Conservation (phyloP, 352 stramenopile species). For the Thraustochytrium sp. region DNA sequence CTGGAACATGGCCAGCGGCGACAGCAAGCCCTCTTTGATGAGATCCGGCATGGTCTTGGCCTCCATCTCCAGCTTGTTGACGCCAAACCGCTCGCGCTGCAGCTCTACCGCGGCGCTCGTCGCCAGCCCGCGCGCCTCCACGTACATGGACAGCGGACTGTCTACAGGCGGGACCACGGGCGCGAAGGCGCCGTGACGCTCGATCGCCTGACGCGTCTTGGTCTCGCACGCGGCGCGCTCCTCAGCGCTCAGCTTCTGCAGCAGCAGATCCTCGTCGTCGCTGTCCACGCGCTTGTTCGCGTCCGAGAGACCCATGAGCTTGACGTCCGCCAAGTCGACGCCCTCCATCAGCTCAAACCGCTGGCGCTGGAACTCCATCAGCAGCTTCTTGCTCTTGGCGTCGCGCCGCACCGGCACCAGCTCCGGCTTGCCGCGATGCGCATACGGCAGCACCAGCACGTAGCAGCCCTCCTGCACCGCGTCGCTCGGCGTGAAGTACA, state of each 20-base stretch:
- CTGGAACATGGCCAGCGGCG: slow-evolving; percentile 43
- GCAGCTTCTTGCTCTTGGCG: not conserved
- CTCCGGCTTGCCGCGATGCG: slow-evolving; percentile 35
- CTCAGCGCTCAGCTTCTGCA: slow-evolving; percentile 31
- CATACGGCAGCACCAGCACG: slow-evolving; percentile 29
- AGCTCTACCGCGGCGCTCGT: not conserved
- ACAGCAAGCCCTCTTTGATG: slow-evolving; percentile 23
- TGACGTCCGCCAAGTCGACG: not conserved
- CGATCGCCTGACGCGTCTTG: slow-evolving; percentile 22
- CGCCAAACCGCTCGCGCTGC: slow-evolving; percentile 3
- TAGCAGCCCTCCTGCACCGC: slow-evolving; percentile 25
- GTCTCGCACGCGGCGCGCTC: slow-evolving; percentile 31
- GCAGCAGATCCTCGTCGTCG: slow-evolving; percentile 38
- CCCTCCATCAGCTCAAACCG: slow-evolving; percentile 16
- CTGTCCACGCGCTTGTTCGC: not conserved
- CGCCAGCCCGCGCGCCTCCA: not conserved
- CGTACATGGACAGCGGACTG: not conserved
- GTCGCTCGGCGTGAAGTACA: slow-evolving; percentile 29
- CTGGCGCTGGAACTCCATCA: slow-evolving; percentile 39
- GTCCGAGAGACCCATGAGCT: slow-evolving; percentile 17
- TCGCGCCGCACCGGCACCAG: not conserved
- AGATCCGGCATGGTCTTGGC: not conserved
- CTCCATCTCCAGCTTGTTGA: slow-evolving; percentile 29
- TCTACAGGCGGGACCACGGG: not conserved
- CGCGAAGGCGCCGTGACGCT: not conserved